A percentile compares a stretch with the other conserved stretches of the same genome.
phyloP scores from a whole-genome alignment of 768 basidiomycete genomes.

The Pleurotus platypus region DNA sequence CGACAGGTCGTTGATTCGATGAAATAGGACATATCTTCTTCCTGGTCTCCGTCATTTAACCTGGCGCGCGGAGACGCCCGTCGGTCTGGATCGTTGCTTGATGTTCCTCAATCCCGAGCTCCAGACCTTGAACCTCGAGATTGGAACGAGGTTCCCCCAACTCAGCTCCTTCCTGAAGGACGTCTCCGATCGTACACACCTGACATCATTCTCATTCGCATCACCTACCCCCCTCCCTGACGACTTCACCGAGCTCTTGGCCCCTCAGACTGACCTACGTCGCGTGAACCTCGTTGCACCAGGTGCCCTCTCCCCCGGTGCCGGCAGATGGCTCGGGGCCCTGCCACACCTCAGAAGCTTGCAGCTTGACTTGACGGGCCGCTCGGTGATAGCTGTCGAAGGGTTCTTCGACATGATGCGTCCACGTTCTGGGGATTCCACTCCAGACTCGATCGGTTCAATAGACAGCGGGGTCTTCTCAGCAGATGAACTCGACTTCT shows the following conservation, averaged over 20 bases:
- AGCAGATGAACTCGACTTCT: slow-evolving; percentile 73
- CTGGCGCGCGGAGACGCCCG: slow-evolving; percentile 69
- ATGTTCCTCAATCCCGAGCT: slow-evolving; percentile 68
- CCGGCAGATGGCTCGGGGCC: slow-evolving; percentile 73
- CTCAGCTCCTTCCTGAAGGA: slow-evolving; percentile 61
- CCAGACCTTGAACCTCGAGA: slow-evolving; percentile 58
- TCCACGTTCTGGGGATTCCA: slow-evolving; percentile 62
- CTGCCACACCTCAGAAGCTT: slow-evolving; percentile 60
- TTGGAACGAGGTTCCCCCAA: slow-evolving; percentile 55
- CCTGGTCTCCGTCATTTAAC: slow-evolving; percentile 66
- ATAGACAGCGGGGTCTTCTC: slow-evolving; percentile 79
- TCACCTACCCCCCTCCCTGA: slow-evolving; percentile 71
- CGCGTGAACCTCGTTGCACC: slow-evolving; percentile 67
- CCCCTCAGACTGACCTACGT: slow-evolving; percentile 56
- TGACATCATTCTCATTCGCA: slow-evolving; percentile 67
- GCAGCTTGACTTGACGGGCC: slow-evolving; percentile 68
- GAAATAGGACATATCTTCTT: slow-evolving; percentile 47
- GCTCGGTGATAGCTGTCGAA: slow-evolving; percentile 67
- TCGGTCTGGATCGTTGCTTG: slow-evolving; percentile 59
- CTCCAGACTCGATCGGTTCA: slow-evolving; percentile 64
- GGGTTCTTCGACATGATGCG: slow-evolving; percentile 74
- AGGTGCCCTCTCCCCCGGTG: slow-evolving; percentile 63
- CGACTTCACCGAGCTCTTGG: slow-evolving; percentile 62
- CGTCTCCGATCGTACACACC: slow-evolving; percentile 57
- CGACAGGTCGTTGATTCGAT: background rate